Evolutionary conservation across 2,329 filamentous ascomycete species (phyloP), one percentile per base, ranked within the genome.

Genomic region (Penicillium sp.): DNA sequence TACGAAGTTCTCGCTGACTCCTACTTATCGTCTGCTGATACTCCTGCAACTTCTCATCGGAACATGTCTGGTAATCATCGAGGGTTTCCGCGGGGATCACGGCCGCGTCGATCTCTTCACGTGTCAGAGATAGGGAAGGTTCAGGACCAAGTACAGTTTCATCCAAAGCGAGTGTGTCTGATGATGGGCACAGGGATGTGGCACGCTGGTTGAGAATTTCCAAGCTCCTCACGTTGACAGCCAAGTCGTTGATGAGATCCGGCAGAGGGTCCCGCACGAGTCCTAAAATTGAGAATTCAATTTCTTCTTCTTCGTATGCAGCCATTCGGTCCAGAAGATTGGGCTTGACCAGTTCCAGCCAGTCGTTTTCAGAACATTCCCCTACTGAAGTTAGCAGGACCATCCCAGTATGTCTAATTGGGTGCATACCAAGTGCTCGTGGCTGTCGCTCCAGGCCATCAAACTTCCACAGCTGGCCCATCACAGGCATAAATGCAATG

Each of bases 401-500:
- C 41, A 35, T 35, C 9, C 19, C 10, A 7, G 6, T 19, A 33
- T 15, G n/a, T 22, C 21, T 21, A 6, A 24, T 12, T 39, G 19
- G 38, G 34, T 34, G 51, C 58, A 53, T 52, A 63, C 83, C 84
- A 49, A 89, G 73, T 49, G 75, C 78, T 31, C 81, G 77, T 3
- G 88, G 91, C 55, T 83, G 80, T 37, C 74, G 74, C 64, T 90
- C 82, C 21, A 96, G 73, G 4, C 91, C 91, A 67, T 97, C 91
- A 5, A 97, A 80, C 65, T 90, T 87, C 88, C 88, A 96, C 13
- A 95, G 79, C 49, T 80, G 74, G 2, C 80, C 83, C n/a, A 78
- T 75, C 13, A 82, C 78, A 2, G 88, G 87, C 28, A 96, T 82
- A 63, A 91, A 95, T 6, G 89, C 90, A 55, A 95, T 85, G 67